Percentiles rank a stretch among this genome's conserved stretches.
Conservation (phyloP, 2,329 filamentous ascomycete species). For the Geosmithia putterillii region DNA sequence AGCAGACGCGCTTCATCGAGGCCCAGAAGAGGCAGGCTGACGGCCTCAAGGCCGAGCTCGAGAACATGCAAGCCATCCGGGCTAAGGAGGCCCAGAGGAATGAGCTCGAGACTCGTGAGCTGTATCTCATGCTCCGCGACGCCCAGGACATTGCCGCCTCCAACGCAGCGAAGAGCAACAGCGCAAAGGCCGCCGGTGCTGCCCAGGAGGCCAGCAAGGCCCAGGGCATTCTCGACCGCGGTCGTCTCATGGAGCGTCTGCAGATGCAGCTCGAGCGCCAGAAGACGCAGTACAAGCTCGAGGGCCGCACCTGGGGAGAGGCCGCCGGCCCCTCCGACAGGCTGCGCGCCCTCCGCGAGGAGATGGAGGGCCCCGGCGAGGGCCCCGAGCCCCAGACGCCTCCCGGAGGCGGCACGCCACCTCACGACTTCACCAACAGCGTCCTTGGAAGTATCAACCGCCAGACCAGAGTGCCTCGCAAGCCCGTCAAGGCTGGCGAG, state of each 20-base stretch:
- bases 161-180: slow-evolving; percentile 50
- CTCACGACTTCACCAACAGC: slow-evolving; percentile 55
- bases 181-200: slow-evolving; percentile 20
- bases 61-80: slow-evolving; percentile 72
- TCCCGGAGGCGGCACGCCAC: slow-evolving; percentile 37
- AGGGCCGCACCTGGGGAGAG: slow-evolving; percentile 83
- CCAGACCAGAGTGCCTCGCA: slow-evolving; percentile 41
- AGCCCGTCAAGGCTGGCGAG: slow-evolving; percentile 29
- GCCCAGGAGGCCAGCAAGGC: slow-evolving; percentile 55
- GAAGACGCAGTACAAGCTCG: slow-evolving; percentile 95
- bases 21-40: slow-evolving; percentile 79
- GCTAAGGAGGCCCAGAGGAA: slow-evolving; percentile 89
- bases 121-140: slow-evolving; percentile 97
- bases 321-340: slow-evolving; percentile 78
- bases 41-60: slow-evolving; percentile 76
- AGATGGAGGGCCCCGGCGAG: slow-evolving; percentile 69
- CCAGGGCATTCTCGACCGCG: slow-evolving; percentile 87
- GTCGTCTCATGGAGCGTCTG: slow-evolving; percentile 82
- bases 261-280: slow-evolving; percentile 93
- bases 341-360: slow-evolving; percentile 79
- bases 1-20: slow-evolving; percentile 83
- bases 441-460: slow-evolving; percentile 63
- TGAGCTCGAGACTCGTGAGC: slow-evolving; percentile 87
- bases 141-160: slow-evolving; percentile 92
- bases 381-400: slow-evolving; percentile 28